Conservation (phyloP, 371 early-diverging fungal species). For the Actinomortierella ambigua region DNA sequence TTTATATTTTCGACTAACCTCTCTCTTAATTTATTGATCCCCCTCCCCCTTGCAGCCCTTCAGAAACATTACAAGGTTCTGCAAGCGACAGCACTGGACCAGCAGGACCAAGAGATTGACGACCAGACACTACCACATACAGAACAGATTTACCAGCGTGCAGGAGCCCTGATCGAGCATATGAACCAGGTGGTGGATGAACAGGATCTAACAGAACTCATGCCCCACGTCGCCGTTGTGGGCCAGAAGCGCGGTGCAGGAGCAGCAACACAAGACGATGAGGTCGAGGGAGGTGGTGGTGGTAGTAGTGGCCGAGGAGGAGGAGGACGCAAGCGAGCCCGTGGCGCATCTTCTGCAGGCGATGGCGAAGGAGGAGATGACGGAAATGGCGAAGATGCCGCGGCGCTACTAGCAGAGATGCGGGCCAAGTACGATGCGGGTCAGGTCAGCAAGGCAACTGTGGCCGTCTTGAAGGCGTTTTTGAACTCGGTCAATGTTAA, state of each 20-base stretch:
- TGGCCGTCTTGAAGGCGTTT: conserved; percentile 58
- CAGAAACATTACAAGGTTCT: conserved; percentile 68
- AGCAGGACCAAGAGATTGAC: conserved; percentile 39
- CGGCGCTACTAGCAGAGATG: conserved; percentile 17
- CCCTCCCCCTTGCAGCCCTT: conserved; percentile 42
- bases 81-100: conserved; percentile 63
- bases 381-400: conserved; percentile 1
- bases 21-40: background rate
- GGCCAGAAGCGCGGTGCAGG: no score
- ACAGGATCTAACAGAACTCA: no score
- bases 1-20: background rate
- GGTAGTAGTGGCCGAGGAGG: no score
- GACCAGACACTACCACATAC: conserved; percentile 44
- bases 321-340: no score
- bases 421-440: conserved; percentile 21
- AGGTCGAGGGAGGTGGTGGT: no score
- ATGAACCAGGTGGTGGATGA: no score
- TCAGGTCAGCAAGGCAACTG: conserved; percentile 45
- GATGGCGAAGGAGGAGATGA: no score
- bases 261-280: no score
- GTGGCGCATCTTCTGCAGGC: no score
- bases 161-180: no score
- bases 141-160: conserved; percentile 16
- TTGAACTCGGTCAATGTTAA: conserved; percentile 47
- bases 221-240: no score